Percentiles rank a stretch among this genome's conserved stretches.
Evolutionary conservation across 495 filamentous ascomycete genomes (phyloP).

Genomic region (Hyaloscypha variabilis): DNA sequence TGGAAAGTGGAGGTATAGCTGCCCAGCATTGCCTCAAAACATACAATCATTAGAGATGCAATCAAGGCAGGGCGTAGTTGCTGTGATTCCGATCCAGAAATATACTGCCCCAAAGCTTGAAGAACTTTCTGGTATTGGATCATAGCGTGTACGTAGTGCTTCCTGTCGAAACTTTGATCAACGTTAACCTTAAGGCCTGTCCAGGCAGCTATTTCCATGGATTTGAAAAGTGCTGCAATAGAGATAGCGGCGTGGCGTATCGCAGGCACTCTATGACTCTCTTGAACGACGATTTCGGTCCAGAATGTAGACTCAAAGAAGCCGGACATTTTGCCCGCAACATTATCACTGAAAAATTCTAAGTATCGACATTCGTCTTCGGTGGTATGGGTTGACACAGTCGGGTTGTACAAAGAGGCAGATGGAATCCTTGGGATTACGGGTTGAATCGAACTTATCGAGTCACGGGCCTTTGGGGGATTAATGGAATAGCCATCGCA

Average conservation of each 20-base stretch:
- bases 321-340: conserved; percentile 57
- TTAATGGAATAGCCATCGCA: conserved; percentile 53
- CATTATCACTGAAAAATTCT: conserved; percentile 57
- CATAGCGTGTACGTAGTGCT: conserved; percentile 19
- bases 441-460: conserved; percentile 7
- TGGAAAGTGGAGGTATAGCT: conserved; percentile 8
- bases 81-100: conserved; percentile 3
- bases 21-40: conserved; percentile 22
- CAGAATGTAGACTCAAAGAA: conserved; percentile 58
- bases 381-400: conserved; percentile 15
- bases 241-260: conserved; percentile 66
- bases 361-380: conserved; percentile 56
- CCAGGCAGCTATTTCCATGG: conserved; percentile 22
- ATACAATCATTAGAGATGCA: conserved; percentile 22
- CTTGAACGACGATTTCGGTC: conserved; percentile 56
- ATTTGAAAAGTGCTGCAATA: conserved; percentile 62
- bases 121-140: conserved; percentile 19
- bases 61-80: conserved; percentile 23
- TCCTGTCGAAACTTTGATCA: conserved; percentile 16
- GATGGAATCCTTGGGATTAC: conserved; percentile 18
- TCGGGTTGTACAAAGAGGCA: conserved; percentile 8
- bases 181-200: conserved; percentile 20
- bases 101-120: conserved; percentile 16
- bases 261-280: conserved; percentile 57
- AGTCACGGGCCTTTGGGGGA: neutral